Percentiles rank a stretch among this genome's conserved stretches.
Conservation (phyloP, 192 early-diverging fungal genomes). For the Martensiomyces pterosporus region DNA sequence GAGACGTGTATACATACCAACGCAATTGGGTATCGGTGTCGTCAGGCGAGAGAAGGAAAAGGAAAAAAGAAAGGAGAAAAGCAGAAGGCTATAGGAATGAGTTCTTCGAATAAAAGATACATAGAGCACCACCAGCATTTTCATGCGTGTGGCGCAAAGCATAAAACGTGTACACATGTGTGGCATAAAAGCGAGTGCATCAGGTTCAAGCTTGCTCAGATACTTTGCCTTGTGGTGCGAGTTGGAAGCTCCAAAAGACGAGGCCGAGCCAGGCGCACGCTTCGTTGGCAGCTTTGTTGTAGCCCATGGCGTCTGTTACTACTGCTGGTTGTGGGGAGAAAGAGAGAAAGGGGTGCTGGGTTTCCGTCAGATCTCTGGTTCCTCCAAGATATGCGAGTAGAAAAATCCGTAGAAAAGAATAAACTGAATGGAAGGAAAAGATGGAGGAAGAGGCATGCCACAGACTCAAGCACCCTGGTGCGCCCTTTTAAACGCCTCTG, state of each 20-base stretch:
- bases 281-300: slow-evolving; percentile 37
- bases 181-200: background rate
- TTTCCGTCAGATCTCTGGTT: background rate
- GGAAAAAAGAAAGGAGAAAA: background rate
- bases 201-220: slow-evolving; percentile 1
- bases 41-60: slow-evolving; percentile 1
- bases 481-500: too few species aligned
- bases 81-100: slow-evolving; percentile 10
- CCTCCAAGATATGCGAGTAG: background rate
- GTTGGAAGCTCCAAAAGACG: slow-evolving; percentile 49
- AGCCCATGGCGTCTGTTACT: too few species aligned
- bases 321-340: too few species aligned
- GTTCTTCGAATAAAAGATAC: slow-evolving; percentile 8
- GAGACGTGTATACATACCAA: background rate
- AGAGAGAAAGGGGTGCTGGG: too few species aligned
- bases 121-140: background rate
- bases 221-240: slow-evolving; percentile 51
- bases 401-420: background rate
- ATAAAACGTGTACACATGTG: too few species aligned
- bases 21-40: too few species aligned
- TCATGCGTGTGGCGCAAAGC: background rate
- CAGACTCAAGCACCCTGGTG: too few species aligned
- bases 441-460: background rate
- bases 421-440: background rate
- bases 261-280: slow-evolving; percentile 47